phyloP scores from a whole-genome alignment of 2,329 filamentous ascomycete genomes.

The Penicillium fuscoglaucum region DNA sequence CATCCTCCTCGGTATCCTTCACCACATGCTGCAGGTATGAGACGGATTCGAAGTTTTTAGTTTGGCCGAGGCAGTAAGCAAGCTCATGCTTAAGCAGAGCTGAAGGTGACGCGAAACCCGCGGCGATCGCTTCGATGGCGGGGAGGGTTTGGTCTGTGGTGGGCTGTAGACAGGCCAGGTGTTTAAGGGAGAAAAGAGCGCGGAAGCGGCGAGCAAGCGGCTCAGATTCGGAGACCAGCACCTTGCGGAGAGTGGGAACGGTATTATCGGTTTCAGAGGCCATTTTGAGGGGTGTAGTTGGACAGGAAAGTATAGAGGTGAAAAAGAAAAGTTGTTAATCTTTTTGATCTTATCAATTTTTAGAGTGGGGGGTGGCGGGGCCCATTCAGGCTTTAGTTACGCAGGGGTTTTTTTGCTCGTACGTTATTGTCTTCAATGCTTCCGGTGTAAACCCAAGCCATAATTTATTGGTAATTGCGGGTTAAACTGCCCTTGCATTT shows the following conservation, averaged over 20 bases:
- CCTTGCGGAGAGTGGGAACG: conserved; percentile 59
- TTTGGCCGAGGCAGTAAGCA: conserved; percentile 95
- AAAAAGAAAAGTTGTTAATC: conserved; percentile 20
- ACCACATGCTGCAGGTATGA: conserved; percentile 72
- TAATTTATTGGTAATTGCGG: not conserved
- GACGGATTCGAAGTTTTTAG: conserved; percentile 72
- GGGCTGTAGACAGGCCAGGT: conserved; percentile 71
- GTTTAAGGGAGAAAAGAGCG: conserved; percentile 95
- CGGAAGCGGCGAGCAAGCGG: conserved; percentile 88
- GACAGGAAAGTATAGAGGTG: conserved; percentile 3
- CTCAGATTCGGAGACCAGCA: conserved; percentile 75
- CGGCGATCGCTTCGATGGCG: conserved; percentile 78
- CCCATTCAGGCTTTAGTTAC: conserved; percentile 7
- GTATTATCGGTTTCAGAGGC: conserved; percentile 37
- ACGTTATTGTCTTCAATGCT: conserved; percentile 1
- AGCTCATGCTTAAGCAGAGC: conserved; percentile 94
- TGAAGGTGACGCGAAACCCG: conserved; percentile 79
- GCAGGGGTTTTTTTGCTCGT: conserved; percentile 1
- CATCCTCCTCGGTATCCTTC: conserved; percentile 76
- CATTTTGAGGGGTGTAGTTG: conserved; percentile 25
- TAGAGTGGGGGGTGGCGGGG: conserved; percentile 41
- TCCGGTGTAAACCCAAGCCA: not conserved
- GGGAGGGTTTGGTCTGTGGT: conserved; percentile 59
- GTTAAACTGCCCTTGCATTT: not conserved
- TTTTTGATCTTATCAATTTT: conserved; percentile 44